Base-by-base conservation (phyloP, 176 grass and related monocot species). In the sorghum (Sorghum bicolor) region DNA sequence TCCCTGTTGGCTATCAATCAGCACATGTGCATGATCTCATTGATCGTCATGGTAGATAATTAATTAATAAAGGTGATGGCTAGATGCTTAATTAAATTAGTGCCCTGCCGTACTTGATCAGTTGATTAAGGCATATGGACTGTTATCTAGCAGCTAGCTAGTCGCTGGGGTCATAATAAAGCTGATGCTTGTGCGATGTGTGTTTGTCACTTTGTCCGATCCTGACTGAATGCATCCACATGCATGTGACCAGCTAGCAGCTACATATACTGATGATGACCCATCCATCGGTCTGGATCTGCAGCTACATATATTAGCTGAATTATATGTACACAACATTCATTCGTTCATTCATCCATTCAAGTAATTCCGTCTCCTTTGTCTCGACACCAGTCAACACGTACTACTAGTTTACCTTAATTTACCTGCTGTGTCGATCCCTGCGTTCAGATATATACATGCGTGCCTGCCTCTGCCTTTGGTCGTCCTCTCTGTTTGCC, bases 111-210 rank as follows among this genome's bases (percentile, higher is more conserved):
- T 61, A 24, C n/a, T 61, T 26, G 57, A 26, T 58, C 45, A 19
- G 19, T 8, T 22, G 14, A 57, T n/a, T 20, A 20, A 57, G 52
- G 52, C 52, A 57, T 57, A 57, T 57, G 52, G 20, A 57, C 52
- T 53, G 7, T n/a, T 57, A n/a, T 57, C 52, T 22, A 34, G 64
- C 10, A 14, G 14, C 58, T 41, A 33, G 84, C n/a, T 44, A 33
- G 5, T 34, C 34, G 60, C 43, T 75, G 43, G 60, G 80, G 39
- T 50, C 60, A 67, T 69, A 22, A 55, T 82, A 82, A 87, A 77
- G 79, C 30, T 82, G 79, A 82, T 47, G 36, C 63, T 70, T 77
- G 64, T 63, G 79, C 43, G 50, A 70, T 82, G 64, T 77, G 50
- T 9, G 63, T 69, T 62, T 87, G 72, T 87, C 65, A 43, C 25